Evolutionary conservation across 305 asterid genomes (phyloP), one percentile per base, ranked within the genome.

Genomic region (Stenogyne calaminthoides): DNA sequence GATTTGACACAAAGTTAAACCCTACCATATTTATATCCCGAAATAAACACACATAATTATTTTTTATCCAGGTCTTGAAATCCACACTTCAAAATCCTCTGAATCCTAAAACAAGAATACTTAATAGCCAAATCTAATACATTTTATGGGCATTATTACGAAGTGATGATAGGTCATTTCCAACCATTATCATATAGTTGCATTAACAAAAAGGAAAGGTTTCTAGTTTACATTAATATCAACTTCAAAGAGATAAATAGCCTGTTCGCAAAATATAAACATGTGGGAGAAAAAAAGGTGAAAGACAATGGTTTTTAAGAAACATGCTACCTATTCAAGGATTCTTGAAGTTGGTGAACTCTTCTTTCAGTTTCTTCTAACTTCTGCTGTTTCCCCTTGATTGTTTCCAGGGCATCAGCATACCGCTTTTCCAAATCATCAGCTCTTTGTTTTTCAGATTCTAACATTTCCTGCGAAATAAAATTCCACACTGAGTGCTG

Each of bases 281-380:
- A 18, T 2, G 29, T 52, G 14, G 29, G 75, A 20, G 18, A 32
- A 36, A 63, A 58, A 72, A 29, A 14, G 46, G 49, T 10, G 36
- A 44, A 59, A 61, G 42, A 57, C 52, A 61, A 73, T 18, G 70
- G 67, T 70, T 77, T 66, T 75, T 64, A 71, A 80, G 77, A 69
- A 67, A 80, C 78, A 83, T 78, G 82, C 84, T 89, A 95, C 99
- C 97, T 92, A 92, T 91, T 89, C 83, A 95, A 73, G 32, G 98
- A 89, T 82, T 92, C 99, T 85, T 95, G 97, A 82, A 95, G 99
- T 76, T 91, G 97, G 68, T 89, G 92, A 80, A 92, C 96, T 83
- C 93, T 87, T 81, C 80, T 95, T 82, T 95, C 96, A 27, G 96
- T 86, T 84, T 95, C 98, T 81, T 92, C 98, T 42, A 95, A 78